Percentiles rank a stretch among this genome's conserved stretches.
Evolutionary conservation across 495 filamentous ascomycete genomes (phyloP).

Genomic region (Aspergillus haitiensis): DNA sequence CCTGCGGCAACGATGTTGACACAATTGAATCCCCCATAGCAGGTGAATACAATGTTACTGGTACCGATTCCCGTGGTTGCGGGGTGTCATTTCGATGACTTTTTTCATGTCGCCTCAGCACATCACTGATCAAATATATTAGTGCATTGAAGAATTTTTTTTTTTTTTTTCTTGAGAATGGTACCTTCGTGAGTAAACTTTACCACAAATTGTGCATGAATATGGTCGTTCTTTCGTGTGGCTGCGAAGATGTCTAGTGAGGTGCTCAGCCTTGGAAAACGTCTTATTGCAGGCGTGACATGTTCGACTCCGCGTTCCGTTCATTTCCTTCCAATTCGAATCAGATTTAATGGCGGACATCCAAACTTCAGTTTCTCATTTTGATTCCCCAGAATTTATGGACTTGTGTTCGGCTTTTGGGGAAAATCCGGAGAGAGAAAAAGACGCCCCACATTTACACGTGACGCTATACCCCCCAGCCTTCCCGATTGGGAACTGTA

Average conservation of each 20-base stretch:
- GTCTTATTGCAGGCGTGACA: slow-evolving; percentile 27
- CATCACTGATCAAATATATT: slow-evolving; percentile 24
- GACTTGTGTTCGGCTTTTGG: no score
- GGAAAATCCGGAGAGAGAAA: no score
- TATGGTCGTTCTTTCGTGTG: slow-evolving; percentile 39
- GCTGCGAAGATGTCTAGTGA: slow-evolving; percentile 35
- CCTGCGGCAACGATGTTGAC: not conserved
- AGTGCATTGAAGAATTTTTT: not conserved
- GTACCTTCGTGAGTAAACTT: slow-evolving; percentile 31
- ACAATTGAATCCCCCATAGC: not conserved
- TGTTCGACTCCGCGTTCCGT: not conserved
- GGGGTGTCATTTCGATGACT: slow-evolving; percentile 16
- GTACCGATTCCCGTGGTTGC: not conserved
- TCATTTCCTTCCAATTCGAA: not conserved
- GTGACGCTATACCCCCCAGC: no score
- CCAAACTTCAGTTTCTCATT: not conserved
- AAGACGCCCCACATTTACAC: no score
- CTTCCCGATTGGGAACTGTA: no score
- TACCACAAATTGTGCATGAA: slow-evolving; percentile 31
- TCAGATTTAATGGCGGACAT: not conserved
- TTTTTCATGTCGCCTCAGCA: slow-evolving; percentile 28
- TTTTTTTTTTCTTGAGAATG: no score
- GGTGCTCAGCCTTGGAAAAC: slow-evolving; percentile 36
- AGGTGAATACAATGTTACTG: not conserved
- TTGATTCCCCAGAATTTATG: not conserved